Evolutionary conservation across 352 stramenopile species (phyloP).

Genomic region (Phytophthora tubulina): DNA sequence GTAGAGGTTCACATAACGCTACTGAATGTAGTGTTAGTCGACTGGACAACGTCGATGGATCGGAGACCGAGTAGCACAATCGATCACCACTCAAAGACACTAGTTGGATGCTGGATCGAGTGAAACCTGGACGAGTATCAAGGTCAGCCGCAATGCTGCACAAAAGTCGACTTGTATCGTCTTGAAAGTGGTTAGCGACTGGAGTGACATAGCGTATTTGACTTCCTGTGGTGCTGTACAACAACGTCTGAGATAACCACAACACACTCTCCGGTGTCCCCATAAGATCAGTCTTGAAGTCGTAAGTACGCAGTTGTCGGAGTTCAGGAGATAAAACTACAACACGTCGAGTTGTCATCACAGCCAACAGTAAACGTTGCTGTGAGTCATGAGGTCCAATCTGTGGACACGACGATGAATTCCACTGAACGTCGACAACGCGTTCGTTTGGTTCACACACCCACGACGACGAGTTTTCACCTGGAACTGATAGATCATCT

Average conservation of each 20-base stretch:
- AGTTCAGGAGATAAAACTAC: constrained; percentile 63
- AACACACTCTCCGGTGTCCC: constrained; percentile 58
- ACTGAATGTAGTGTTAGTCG: constrained; percentile 55
- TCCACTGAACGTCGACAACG: constrained; percentile 68
- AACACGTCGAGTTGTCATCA: constrained; percentile 65
- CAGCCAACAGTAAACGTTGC: constrained; percentile 45
- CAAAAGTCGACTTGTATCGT: constrained; percentile 28
- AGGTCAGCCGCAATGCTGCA: constrained; percentile 35
- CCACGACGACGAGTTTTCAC: constrained; percentile 41
- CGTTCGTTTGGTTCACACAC: constrained; percentile 47
- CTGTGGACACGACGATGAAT: constrained; percentile 35
- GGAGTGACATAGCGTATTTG: constrained; percentile 71
- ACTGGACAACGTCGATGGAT: constrained; percentile 50
- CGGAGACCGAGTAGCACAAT: constrained; percentile 57
- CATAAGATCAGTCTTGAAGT: constrained; percentile 46
- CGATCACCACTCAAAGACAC: constrained; percentile 63
- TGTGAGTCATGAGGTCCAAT: constrained; percentile 31
- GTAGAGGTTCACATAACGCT: constrained; percentile 60
- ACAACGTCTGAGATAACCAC: constrained; percentile 76
- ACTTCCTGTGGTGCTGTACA: constrained; percentile 58
- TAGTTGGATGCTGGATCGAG: constrained; percentile 45
- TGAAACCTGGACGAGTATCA: constrained; percentile 24
- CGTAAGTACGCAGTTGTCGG: constrained; percentile 47
- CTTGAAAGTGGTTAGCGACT: constrained; percentile 25
- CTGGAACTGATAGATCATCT: constrained; percentile 55